Percentiles rank a stretch among this genome's conserved stretches.
These are phyloP conservation scores for Shiraia bambusicola DNA, from an alignment of 2,329 filamentous ascomycete genomes.

Conservation along the genomic window DNA sequence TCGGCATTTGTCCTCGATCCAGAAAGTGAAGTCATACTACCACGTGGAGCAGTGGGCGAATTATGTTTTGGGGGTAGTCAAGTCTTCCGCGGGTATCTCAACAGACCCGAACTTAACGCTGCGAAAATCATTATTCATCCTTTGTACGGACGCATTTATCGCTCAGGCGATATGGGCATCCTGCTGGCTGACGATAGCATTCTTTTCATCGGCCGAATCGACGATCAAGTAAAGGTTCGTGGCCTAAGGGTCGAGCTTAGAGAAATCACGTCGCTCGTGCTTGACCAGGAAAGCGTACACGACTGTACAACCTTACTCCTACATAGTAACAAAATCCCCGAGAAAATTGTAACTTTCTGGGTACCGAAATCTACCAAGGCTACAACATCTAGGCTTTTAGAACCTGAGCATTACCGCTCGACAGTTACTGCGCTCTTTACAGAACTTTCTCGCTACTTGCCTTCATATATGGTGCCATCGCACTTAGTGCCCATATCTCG, in stretches of 20 bases:
- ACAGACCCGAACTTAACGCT: conserved; percentile 61
- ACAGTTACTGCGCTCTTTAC: conserved; percentile 53
- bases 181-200: conserved; percentile 77
- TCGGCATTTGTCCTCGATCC: conserved; percentile 66
- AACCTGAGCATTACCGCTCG: conserved; percentile 34
- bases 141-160: conserved; percentile 71
- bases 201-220: conserved; percentile 69
- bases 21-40: conserved; percentile 50
- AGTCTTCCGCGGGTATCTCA: conserved; percentile 72
- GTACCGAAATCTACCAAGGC: conserved; percentile 47
- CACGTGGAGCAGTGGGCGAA: conserved; percentile 74
- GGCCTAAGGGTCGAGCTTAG: conserved; percentile 78
- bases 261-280: conserved; percentile 68
- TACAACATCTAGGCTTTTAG: conserved; percentile 42
- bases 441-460: conserved; percentile 58
- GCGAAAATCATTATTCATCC: conserved; percentile 71
- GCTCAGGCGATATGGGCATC: conserved; percentile 79
- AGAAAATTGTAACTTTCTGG: conserved; percentile 68
- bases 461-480: conserved; percentile 77
- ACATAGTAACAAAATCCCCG: conserved; percentile 47
- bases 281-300: conserved; percentile 54
- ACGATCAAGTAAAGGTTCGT: conserved; percentile 79
- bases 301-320: conserved; percentile 67
- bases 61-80: conserved; percentile 86
- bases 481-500: conserved; percentile 68